A percentile compares a stretch with the other conserved stretches of the same genome.
phyloP scores from a whole-genome alignment of 495 filamentous ascomycete genomes.

The Penicillium antarcticum region DNA sequence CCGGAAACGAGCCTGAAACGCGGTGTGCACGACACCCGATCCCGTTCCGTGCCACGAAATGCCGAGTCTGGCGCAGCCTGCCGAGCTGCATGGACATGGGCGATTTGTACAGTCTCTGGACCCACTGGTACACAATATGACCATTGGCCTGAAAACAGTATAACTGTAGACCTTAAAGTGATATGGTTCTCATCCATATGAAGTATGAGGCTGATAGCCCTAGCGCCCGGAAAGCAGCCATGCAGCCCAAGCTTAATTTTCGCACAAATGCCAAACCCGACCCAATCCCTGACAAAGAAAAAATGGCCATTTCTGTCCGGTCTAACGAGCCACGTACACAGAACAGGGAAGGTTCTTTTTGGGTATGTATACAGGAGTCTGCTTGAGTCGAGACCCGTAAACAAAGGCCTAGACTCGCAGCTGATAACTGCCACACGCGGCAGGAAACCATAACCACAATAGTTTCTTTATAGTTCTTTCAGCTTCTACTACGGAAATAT shows the following conservation, averaged over 20 bases:
- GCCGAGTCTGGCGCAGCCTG: slow-evolving; percentile 18
- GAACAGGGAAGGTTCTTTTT: not conserved
- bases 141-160: not conserved
- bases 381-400: not conserved
- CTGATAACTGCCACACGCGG: too few relatives aligned
- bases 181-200: not conserved
- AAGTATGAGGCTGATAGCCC: not conserved
- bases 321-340: slow-evolving; percentile 1
- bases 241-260: slow-evolving; percentile 13
- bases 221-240: slow-evolving; percentile 15
- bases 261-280: not conserved
- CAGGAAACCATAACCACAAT: too few relatives aligned
- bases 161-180: not conserved
- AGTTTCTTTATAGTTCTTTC: too few relatives aligned
- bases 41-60: slow-evolving; percentile 8
- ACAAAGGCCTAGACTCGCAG: slow-evolving; percentile 1
- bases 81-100: slow-evolving; percentile 10
- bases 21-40: slow-evolving; percentile 10
- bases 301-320: not conserved
- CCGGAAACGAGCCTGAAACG: slow-evolving; percentile 45
- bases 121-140: slow-evolving; percentile 4
- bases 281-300: not conserved
- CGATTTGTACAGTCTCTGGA: not conserved
- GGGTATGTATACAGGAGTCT: slow-evolving; percentile 10
- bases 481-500: too few relatives aligned